These are phyloP conservation scores for Protea cynaroides DNA, from an alignment of 164 flowering plant genomes.

Conservation along the genomic window DNA sequence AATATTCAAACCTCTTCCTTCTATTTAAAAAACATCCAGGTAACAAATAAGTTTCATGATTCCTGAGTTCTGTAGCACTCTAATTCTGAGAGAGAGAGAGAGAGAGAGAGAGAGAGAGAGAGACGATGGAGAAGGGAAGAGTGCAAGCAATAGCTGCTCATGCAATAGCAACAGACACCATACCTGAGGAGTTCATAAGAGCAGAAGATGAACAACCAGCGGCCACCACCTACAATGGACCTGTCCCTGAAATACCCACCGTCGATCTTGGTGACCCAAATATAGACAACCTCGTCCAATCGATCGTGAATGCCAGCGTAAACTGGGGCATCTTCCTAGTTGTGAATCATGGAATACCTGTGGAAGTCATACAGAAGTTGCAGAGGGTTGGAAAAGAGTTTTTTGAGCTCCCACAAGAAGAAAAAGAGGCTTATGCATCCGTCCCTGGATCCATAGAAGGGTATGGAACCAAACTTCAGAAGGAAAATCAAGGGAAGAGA, in stretches of 20 bases:
- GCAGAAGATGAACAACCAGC: conserved; percentile 31
- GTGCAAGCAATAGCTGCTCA: conserved; percentile 14
- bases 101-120: too few species aligned
- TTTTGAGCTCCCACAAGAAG: conserved; percentile 64
- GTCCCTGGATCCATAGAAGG: conserved; percentile 49
- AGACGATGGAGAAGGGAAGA: conserved; percentile 1
- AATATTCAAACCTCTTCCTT: too few species aligned
- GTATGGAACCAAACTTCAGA: conserved; percentile 64
- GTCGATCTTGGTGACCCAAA: conserved; percentile 9
- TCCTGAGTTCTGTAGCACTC: too few species aligned
- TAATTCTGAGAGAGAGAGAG: too few species aligned
- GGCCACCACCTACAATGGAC: conserved; percentile 25
- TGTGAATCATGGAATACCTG: conserved; percentile 62
- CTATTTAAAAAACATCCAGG: too few species aligned
- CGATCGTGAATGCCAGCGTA: not conserved
- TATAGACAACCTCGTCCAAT: not conserved
- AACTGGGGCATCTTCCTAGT: conserved; percentile 47
- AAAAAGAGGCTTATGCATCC: conserved; percentile 55
- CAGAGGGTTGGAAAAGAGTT: conserved; percentile 63
- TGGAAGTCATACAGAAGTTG: conserved; percentile 37
- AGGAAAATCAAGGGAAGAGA: conserved; percentile 57
- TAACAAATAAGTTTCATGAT: too few species aligned
- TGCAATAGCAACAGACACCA: conserved; percentile 10
- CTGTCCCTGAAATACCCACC: conserved; percentile 4
- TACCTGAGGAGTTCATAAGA: conserved; percentile 31